Percentiles rank a stretch among this genome's conserved stretches.
Evolutionary conservation across 768 basidiomycete species (phyloP).

Genomic region (Tricholoma saponaceum): DNA sequence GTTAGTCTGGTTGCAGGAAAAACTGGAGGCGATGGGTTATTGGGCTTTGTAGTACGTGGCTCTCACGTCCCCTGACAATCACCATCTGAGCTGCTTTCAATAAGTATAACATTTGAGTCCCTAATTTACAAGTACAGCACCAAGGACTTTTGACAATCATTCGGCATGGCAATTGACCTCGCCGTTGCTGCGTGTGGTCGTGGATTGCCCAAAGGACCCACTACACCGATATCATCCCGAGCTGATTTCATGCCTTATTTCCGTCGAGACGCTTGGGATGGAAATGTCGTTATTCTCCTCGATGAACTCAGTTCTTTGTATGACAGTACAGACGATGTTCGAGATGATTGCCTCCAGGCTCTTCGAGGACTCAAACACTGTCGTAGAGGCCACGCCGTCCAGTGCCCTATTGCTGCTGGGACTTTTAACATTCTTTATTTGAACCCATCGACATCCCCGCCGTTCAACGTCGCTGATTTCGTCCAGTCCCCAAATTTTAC

Average conservation of each 20-base stretch:
- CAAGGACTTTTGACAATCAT: not conserved
- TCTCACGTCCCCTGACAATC: not conserved
- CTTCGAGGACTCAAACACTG: not conserved
- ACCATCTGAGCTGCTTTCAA: not conserved
- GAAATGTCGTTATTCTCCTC: not conserved
- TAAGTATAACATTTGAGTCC: not conserved
- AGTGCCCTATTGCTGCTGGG: not conserved
- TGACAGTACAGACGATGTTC: not conserved
- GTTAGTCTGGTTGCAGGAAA: not conserved
- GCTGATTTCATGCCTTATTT: not conserved
- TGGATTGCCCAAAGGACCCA: not conserved
- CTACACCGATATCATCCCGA: not conserved
- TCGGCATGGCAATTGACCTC: not conserved
- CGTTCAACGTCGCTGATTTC: not conserved
- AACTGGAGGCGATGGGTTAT: not conserved
- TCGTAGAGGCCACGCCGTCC: not conserved
- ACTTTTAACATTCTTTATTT: not conserved
- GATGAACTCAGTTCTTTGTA: not conserved
- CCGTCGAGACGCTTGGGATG: not conserved
- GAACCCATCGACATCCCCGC: not conserved
- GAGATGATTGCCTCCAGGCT: not conserved
- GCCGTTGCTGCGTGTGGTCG: not conserved
- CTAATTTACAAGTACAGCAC: not conserved
- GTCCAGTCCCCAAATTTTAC: not conserved
- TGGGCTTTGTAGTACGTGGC: constrained; percentile 1